A percentile compares a stretch with the other conserved stretches of the same genome.
Evolutionary conservation across 768 basidiomycete species (phyloP).

Genomic region (Tricholoma bakamatsutake): DNA sequence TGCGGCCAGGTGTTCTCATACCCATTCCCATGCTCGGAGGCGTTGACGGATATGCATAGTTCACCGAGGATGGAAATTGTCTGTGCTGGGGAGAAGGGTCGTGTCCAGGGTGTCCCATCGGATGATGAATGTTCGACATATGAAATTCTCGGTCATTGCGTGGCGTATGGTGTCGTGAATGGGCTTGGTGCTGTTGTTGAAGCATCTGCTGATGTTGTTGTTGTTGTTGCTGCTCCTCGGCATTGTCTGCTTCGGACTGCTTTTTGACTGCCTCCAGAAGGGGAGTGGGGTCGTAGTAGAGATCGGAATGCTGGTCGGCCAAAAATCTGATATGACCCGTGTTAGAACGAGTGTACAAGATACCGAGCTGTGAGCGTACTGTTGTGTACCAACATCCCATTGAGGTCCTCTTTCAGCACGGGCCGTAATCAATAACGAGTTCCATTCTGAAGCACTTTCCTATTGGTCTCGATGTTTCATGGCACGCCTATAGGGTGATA

Average conservation of each 20-base stretch:
- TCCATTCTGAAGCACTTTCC: constrained; percentile 86
- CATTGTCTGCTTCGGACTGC: constrained; percentile 38
- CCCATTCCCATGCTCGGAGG: constrained; percentile 22
- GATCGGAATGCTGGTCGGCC: constrained; percentile 65
- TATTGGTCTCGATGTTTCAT: constrained; percentile 13
- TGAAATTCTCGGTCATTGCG: constrained; percentile 26
- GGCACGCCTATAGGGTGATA: not conserved
- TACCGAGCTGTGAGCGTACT: constrained; percentile 42
- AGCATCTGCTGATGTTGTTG: constrained; percentile 19
- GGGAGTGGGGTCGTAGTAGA: constrained; percentile 68
- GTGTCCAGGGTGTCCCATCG: constrained; percentile 20
- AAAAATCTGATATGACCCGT: constrained; percentile 46
- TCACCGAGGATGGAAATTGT: constrained; percentile 19
- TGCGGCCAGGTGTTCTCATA: constrained; percentile 21
- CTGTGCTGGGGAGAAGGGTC: constrained; percentile 25
- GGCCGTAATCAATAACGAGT: constrained; percentile 71
- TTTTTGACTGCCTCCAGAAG: constrained; percentile 50
- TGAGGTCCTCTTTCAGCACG: constrained; percentile 80
- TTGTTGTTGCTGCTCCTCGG: constrained; percentile 26
- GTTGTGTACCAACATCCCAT: constrained; percentile 84
- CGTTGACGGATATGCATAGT: constrained; percentile 28
- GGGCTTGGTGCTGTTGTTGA: constrained; percentile 23
- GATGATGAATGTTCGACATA: constrained; percentile 21
- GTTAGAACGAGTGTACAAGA: not conserved
- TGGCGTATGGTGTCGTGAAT: constrained; percentile 26